A percentile compares a stretch with the other conserved stretches of the same genome.
Evolutionary conservation across 1,284 basidiomycete genomes (phyloP).

Genomic region (Ceraceosorus guamensis): DNA sequence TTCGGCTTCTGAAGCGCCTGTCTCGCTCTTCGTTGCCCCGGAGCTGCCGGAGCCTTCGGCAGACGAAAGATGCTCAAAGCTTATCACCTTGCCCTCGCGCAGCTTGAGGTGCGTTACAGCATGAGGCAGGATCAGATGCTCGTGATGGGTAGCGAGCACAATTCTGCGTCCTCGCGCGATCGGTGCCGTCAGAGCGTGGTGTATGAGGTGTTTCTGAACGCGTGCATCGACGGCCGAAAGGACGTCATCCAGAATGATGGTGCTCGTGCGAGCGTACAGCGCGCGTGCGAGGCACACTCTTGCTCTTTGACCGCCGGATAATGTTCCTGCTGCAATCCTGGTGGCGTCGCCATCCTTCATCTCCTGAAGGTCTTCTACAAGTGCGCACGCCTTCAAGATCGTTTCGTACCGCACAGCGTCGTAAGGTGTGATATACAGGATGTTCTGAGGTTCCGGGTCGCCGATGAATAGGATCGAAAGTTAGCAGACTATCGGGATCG

Average conservation of each 20-base stretch:
- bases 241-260: constrained; percentile 43
- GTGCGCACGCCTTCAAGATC: constrained; percentile 28
- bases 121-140: constrained; percentile 19
- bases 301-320: constrained; percentile 40
- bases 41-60: too few species aligned
- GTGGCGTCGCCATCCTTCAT: constrained; percentile 37
- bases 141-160: constrained; percentile 65
- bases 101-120: constrained; percentile 27
- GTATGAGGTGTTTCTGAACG: constrained; percentile 54
- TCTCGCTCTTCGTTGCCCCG: too few species aligned
- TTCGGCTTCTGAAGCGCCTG: too few species aligned
- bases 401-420: constrained; percentile 27
- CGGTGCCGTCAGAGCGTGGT: constrained; percentile 21
- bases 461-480: too few species aligned
- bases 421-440: constrained; percentile 28
- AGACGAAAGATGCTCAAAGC: background rate
- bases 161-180: constrained; percentile 56
- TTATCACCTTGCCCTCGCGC: constrained; percentile 13
- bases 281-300: constrained; percentile 37
- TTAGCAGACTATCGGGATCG: too few species aligned
- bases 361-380: constrained; percentile 25
- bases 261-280: constrained; percentile 30
- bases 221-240: constrained; percentile 57
- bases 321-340: constrained; percentile 14
- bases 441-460: constrained; percentile 13